Evolutionary conservation across 2,329 filamentous ascomycete species (phyloP), one percentile per base, ranked within the genome.

Genomic region (Fusarium sp.): DNA sequence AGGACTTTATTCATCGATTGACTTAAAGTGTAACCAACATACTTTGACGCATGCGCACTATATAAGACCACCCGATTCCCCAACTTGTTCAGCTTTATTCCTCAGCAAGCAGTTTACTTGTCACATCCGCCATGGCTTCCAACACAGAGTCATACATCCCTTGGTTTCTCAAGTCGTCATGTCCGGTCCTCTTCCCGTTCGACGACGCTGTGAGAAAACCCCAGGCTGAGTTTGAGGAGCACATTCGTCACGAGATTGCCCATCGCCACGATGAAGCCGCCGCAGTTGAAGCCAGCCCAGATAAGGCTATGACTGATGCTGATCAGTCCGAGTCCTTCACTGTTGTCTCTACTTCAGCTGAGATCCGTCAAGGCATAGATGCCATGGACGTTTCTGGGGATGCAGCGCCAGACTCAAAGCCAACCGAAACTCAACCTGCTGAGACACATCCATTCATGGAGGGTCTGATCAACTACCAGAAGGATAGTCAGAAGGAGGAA

Each of bases 81-180:
- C 16, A 18, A 47, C 6, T 25, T 8, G 7, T 10, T 12, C 21
- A 3, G 4, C 18, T 25, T 32, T 50, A 37, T 20, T 55, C 18
- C 41, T 25, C 34, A 47, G 7, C 59, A 69, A 25, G 41, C 18
- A 21, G 10, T 40, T 23, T 28, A 43, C 51, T 51, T 40, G 25
- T 23, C 41, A 43, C 27, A 21, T 16, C 18, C 65, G 49, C n/a
- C 64, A 75, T 75, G 73, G 66, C 63, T n/a, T 67, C 68, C 28
- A 46, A 63, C 30, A 49, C 59, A 37, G 68, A 69, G n/a, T 55
- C 67, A 55, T 63, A 73, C 42, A 64, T 62, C 41, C 74, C 76
- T 18, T 84, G 81, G 80, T 83, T 81, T 66, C 77, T 84, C 51
- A 77, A 77, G 56, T 78, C 79, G 12, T 78, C 74, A 0, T 78